Evolutionary conservation across 805 yeast genomes (phyloP).

Genomic region (Candida pseudoglaebosa): DNA sequence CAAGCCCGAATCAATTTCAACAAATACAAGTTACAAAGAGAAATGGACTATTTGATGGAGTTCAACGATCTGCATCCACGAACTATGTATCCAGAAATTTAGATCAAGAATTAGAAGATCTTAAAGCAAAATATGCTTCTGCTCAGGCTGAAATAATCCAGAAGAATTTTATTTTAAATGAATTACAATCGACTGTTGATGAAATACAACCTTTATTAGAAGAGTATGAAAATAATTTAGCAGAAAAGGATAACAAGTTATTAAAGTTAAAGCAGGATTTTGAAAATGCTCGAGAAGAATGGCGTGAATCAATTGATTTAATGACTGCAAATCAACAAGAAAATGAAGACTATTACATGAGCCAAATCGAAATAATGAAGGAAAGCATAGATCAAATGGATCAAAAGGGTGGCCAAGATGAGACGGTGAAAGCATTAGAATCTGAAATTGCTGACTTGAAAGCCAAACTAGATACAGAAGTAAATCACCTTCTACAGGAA

Average conservation of each 20-base stretch:
- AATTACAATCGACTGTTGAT: constrained; percentile 44
- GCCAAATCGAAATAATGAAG: constrained; percentile 39
- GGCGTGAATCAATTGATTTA: constrained; percentile 54
- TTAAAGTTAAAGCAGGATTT: constrained; percentile 43
- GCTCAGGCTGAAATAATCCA: constrained; percentile 32
- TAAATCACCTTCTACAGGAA: background rate
- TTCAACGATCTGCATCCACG: background rate
- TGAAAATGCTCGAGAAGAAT: constrained; percentile 54
- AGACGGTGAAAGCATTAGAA: background rate
- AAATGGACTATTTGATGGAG: background rate
- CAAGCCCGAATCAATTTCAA: constrained; percentile 1
- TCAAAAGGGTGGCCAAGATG: background rate
- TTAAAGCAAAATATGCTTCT: constrained; percentile 20
- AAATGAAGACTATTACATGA: constrained; percentile 45
- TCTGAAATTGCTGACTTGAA: background rate
- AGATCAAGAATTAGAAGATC: constrained; percentile 12
- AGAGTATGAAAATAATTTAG: constrained; percentile 42
- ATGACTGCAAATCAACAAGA: constrained; percentile 54
- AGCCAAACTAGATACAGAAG: background rate
- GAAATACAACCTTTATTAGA: constrained; percentile 46
- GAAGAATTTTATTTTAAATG: constrained; percentile 43
- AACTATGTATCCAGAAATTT: background rate
- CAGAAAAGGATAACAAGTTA: constrained; percentile 44
- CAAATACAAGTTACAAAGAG: constrained; percentile 4
- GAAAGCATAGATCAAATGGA: background rate